These are phyloP conservation scores for Lomentospora prolificans DNA, from an alignment of 2,329 filamentous ascomycete genomes.

Conservation along the genomic window DNA sequence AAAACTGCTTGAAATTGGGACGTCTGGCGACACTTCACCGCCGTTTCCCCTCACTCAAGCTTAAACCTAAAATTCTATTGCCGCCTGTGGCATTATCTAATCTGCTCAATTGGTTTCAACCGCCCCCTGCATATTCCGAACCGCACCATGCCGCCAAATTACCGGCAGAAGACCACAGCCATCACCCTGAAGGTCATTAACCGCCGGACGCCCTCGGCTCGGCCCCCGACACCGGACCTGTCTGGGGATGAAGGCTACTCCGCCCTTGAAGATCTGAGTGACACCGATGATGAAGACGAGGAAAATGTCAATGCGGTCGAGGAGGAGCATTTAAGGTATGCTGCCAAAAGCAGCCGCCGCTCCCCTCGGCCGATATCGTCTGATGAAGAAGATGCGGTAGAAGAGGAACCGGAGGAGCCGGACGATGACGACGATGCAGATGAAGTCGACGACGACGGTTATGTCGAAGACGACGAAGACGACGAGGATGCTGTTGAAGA, in stretches of 20 bases:
- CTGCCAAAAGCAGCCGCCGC: slow-evolving; percentile 29
- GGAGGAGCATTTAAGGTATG: slow-evolving; percentile 60
- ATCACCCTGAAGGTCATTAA: slow-evolving; percentile 33
- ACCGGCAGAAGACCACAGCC: slow-evolving; percentile 35
- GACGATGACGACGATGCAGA: slow-evolving; percentile 24
- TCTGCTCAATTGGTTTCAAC: slow-evolving; percentile 5
- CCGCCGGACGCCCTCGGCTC: slow-evolving; percentile 37
- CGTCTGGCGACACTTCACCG: neutral
- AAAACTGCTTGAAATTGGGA: neutral
- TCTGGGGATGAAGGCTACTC: slow-evolving; percentile 65
- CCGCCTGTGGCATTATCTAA: slow-evolving; percentile 1
- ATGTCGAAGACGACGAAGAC: slow-evolving; percentile 28
- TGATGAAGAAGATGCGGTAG: slow-evolving; percentile 22
- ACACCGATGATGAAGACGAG: slow-evolving; percentile 69
- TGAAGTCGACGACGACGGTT: slow-evolving; percentile 23
- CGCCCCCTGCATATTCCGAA: slow-evolving; percentile 5
- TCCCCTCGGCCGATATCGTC: slow-evolving; percentile 40
- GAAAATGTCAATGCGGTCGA: slow-evolving; percentile 68
- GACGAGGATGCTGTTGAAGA: slow-evolving; percentile 20
- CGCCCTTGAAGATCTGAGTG: slow-evolving; percentile 68
- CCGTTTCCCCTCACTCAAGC: slow-evolving; percentile 3
- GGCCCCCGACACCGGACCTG: slow-evolving; percentile 43
- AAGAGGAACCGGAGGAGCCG: slow-evolving; percentile 28
- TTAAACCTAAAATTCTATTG: neutral
- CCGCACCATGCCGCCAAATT: slow-evolving; percentile 41